Percentiles rank a stretch among this genome's conserved stretches.
These are phyloP conservation scores for Grosmannia penicillata DNA, from an alignment of 2,329 filamentous ascomycete genomes.

Conservation along the genomic window DNA sequence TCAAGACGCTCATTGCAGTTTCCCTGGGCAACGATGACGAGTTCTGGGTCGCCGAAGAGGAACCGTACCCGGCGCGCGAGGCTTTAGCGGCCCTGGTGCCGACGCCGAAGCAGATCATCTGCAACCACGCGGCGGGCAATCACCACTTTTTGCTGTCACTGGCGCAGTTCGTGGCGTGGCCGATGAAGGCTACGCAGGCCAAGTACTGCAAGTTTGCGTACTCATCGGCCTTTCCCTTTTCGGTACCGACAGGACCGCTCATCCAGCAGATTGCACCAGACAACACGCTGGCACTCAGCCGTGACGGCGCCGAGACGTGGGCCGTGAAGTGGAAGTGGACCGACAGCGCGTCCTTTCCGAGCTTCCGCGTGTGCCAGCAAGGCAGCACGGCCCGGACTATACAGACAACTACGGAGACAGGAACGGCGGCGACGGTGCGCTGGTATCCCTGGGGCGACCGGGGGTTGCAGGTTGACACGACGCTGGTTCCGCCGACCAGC, in stretches of 20 bases:
- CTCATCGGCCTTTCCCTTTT: constrained; percentile 25
- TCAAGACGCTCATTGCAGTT: constrained; percentile 32
- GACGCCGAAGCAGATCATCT: constrained; percentile 25
- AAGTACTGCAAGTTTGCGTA: constrained; percentile 26
- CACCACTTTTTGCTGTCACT: constrained; percentile 24
- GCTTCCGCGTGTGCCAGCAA: not conserved
- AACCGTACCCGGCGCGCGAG: constrained; percentile 15
- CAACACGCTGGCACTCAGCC: constrained; percentile 11
- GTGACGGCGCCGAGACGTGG: constrained; percentile 11
- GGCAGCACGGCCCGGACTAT: not conserved
- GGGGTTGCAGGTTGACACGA: constrained; percentile 18
- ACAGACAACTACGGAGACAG: not conserved
- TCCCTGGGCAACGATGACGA: constrained; percentile 19
- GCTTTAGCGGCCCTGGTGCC: not conserved
- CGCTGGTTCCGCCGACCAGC: constrained; percentile 18
- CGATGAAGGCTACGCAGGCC: constrained; percentile 20
- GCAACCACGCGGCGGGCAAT: constrained; percentile 13
- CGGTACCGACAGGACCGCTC: constrained; percentile 17
- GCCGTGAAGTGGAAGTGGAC: constrained; percentile 6
- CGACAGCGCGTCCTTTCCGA: not conserved
- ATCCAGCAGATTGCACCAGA: constrained; percentile 15
- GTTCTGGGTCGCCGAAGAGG: constrained; percentile 30
- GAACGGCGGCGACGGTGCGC: not conserved
- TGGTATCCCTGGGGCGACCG: constrained; percentile 11
- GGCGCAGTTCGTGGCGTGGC: constrained; percentile 19